Percentiles rank a stretch among this genome's conserved stretches.
Evolutionary conservation across 345 rosid species (phyloP).

Genomic region (Lepidium africanum): DNA sequence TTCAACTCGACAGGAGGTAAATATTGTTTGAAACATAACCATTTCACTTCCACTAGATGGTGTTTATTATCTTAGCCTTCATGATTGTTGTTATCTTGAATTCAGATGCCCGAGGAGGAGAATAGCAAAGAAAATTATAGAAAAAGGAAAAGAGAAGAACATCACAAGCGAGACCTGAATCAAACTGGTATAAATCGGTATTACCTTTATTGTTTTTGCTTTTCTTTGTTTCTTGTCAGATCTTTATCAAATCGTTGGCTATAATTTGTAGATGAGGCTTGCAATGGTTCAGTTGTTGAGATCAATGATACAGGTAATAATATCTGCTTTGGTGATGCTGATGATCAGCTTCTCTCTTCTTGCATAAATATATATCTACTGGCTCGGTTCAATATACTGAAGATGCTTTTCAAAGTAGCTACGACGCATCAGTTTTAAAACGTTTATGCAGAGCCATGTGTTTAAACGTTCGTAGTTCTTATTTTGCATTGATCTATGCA

Average conservation of each 20-base stretch:
- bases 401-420: neutral
- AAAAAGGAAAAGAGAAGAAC: slow-evolving; percentile 14
- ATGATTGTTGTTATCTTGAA: neutral
- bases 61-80: neutral
- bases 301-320: neutral
- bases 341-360: slow-evolving; percentile 35
- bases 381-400: neutral
- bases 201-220: neutral
- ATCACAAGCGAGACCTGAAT: neutral
- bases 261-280: neutral
- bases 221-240: neutral
- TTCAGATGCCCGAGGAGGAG: neutral
- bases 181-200: neutral
- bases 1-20: neutral
- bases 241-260: neutral
- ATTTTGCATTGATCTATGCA: neutral
- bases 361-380: slow-evolving; percentile 24
- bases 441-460: no score
- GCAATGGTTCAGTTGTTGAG: neutral
- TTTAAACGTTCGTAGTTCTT: no score
- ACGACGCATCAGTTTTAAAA: neutral
- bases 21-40: neutral
- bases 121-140: neutral
- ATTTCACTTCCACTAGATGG: neutral
- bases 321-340: neutral